A percentile compares a stretch with the other conserved stretches of the same genome.
These are phyloP conservation scores for Iris macrosiphon DNA, from an alignment of 106 monocot species.

Conservation along the genomic window DNA sequence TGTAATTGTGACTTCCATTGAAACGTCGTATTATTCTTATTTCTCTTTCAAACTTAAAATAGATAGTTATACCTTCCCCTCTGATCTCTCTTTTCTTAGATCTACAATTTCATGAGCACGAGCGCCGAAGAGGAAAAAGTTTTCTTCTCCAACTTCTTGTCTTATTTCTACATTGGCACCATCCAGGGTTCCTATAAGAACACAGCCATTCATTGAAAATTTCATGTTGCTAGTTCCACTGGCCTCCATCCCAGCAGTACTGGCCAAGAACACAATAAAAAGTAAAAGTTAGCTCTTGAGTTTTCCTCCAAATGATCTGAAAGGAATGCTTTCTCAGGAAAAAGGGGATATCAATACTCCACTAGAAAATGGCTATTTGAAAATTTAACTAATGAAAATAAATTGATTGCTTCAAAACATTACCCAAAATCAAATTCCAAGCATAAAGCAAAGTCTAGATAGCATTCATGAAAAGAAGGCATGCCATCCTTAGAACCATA, in stretches of 20 bases:
- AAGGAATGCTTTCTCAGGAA: too few species aligned
- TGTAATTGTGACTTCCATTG: neutral
- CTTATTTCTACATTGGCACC: slow-evolving; percentile 99
- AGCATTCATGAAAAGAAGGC: too few species aligned
- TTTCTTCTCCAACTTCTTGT: slow-evolving; percentile 91
- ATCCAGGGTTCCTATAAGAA: slow-evolving; percentile 97
- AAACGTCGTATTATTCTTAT: neutral
- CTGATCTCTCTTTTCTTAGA: slow-evolving; percentile 83
- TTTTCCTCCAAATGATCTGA: neutral
- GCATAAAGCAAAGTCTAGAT: too few species aligned
- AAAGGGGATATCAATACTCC: neutral
- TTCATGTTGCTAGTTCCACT: slow-evolving; percentile 99
- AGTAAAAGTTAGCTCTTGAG: neutral
- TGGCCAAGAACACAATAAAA: slow-evolving; percentile 9
- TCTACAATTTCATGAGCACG: slow-evolving; percentile 81
- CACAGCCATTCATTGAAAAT: slow-evolving; percentile 97
- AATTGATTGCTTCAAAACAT: too few species aligned
- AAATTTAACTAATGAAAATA: too few species aligned
- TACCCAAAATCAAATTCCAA: too few species aligned
- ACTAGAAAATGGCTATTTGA: too few species aligned
- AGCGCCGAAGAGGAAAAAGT: slow-evolving; percentile 97
- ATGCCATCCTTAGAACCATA: too few species aligned
- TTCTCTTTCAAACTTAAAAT: neutral
- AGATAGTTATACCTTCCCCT: slow-evolving; percentile 62
- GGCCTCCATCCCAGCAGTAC: slow-evolving; percentile 99